Evolutionary conservation across 23 red algal species (phyloP), one percentile per base, ranked within the genome.

Genomic region (Cyanidioschyzon merolae): DNA sequence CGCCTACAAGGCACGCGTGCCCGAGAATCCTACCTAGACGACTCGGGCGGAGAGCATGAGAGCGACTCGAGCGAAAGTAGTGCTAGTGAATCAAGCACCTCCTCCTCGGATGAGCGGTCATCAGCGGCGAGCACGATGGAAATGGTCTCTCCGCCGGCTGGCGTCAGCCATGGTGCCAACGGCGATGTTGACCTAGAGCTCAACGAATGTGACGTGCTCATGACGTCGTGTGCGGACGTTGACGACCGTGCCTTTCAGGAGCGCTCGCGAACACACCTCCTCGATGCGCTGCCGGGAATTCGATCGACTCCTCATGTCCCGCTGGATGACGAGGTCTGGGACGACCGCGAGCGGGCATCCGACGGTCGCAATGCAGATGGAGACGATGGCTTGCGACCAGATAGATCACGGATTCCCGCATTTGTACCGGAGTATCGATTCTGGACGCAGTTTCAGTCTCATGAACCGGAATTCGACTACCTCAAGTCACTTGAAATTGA

Each of bases 401-500:
- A 54, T 54, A 21, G 7, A 54, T 54, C 45, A 21, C 45, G 45
- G 21, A 54, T 54, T 15, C 45, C 45, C 7, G 45, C 45, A 57
- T 29, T 74, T 17, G 41, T 59, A 1, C 84, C 83, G 2, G 78
- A 88, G 75, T 90, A 83, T 79, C 85, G 80, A 57, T 96, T 96
- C 54, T 96, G 92, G 92, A 90, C 92, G 50, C 87, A 96, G 76
- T 96, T 96, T 84, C 92, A 96, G 76, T 84, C 77, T 1, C 92
- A 96, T 67, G 86, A 90, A 39, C 87, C 92, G 2, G 92, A 96
- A 39, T 96, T 96, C 75, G 92, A 96, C 51, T 96, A 96, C 75
- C 71, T 96, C 68, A 96, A 96, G 84, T 86, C 80, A 41, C 85
- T 96, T 77, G 92, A 96, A 76, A 96, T 96, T 59, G 92, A 96